Evolutionary conservation across 106 monocot species (phyloP).

Genomic region (Vanilla planifolia): DNA sequence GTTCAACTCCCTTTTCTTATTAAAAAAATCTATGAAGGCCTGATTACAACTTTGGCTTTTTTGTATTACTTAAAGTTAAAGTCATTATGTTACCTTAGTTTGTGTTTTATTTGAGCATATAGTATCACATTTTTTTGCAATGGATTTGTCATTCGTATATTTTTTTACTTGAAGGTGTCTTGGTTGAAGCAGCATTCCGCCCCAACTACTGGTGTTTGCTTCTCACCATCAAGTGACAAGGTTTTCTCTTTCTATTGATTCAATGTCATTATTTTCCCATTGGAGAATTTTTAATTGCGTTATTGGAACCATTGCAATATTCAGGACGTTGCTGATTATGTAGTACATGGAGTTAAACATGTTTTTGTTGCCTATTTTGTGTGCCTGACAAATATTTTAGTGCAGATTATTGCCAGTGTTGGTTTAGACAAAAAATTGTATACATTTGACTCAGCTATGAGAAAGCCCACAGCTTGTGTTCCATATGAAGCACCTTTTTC

Average conservation of each 20-base stretch:
- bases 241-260: slow-evolving; percentile 23
- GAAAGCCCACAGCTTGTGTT: slow-evolving; percentile 41
- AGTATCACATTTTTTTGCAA: no score
- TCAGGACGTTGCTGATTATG: background rate
- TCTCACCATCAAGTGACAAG: slow-evolving; percentile 92
- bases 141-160: no score
- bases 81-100: slow-evolving; percentile 1
- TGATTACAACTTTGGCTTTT: no score
- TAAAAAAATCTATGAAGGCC: no score
- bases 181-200: slow-evolving; percentile 99
- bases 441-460: slow-evolving; percentile 61
- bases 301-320: background rate
- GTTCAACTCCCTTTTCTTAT: no score
- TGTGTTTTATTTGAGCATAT: no score
- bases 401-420: slow-evolving; percentile 82
- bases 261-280: background rate
- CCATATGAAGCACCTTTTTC: slow-evolving; percentile 83
- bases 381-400: background rate
- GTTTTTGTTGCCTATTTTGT: background rate
- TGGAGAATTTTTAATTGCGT: background rate
- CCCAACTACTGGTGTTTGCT: slow-evolving; percentile 85
- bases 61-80: no score
- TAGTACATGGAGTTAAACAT: background rate
- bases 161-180: slow-evolving; percentile 53
- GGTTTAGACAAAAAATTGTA: slow-evolving; percentile 95